Conservation (phyloP, 2,329 filamentous ascomycete species). For the Ceratocystis lukuohia region DNA sequence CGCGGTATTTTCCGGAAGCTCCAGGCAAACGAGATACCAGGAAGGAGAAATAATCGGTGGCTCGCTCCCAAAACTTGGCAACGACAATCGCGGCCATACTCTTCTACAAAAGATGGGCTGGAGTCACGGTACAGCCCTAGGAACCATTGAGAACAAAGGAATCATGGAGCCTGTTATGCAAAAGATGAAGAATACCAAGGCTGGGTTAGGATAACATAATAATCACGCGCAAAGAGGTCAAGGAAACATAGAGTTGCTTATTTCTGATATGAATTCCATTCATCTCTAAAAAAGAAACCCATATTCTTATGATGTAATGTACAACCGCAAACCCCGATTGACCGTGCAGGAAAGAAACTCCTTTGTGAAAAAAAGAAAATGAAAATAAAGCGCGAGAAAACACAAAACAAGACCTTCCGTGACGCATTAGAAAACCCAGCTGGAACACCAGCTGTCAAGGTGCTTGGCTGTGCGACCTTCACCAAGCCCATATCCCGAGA, state of each 20-base stretch:
- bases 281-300: constrained; percentile 36
- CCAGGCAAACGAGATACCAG: constrained; percentile 25
- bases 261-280: constrained; percentile 48
- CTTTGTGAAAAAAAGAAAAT: constrained; percentile 34
- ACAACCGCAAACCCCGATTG: constrained; percentile 59
- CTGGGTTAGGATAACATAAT: constrained; percentile 54
- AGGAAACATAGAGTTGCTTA: constrained; percentile 5
- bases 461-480: constrained; percentile 34
- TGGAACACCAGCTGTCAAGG: constrained; percentile 25
- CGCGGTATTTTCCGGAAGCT: neutral
- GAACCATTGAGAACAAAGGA: constrained; percentile 70
- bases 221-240: neutral
- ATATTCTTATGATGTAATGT: constrained; percentile 55
- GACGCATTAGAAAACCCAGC: constrained; percentile 58
- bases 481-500: constrained; percentile 40
- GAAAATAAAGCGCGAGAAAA: constrained; percentile 19
- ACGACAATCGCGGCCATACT: constrained; percentile 67
- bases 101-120: constrained; percentile 98
- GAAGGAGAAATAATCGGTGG: constrained; percentile 85
- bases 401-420: constrained; percentile 50
- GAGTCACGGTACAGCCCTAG: constrained; percentile 73
- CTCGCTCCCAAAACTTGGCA: constrained; percentile 68
- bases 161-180: constrained; percentile 77
- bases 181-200: constrained; percentile 73
- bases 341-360: constrained; percentile 47